Evolutionary conservation across 306 rosid species (phyloP).

Genomic region (Castanopsis chinensis): DNA sequence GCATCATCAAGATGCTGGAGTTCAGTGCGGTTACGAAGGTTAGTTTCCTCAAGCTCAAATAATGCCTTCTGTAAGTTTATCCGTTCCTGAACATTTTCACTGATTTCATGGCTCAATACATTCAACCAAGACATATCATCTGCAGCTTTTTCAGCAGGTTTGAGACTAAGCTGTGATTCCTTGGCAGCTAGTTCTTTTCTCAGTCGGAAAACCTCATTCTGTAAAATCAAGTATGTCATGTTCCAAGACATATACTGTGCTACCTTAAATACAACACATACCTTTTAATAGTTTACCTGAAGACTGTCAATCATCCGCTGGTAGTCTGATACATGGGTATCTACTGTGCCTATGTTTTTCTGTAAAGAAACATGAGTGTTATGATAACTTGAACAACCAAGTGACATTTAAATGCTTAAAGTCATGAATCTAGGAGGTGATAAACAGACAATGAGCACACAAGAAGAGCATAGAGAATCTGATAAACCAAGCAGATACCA

Average conservation of each 20-base stretch:
- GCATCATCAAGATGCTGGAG: constrained; percentile 64
- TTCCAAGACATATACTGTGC: neutral
- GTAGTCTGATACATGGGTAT: constrained; percentile 61
- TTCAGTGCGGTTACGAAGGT: constrained; percentile 48
- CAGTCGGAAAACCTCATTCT: constrained; percentile 57
- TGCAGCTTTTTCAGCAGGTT: constrained; percentile 51
- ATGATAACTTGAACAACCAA: neutral
- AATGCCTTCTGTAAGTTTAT: constrained; percentile 64
- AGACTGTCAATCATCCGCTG: constrained; percentile 64
- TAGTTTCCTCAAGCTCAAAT: constrained; percentile 64
- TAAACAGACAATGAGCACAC: neutral
- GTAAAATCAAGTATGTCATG: constrained; percentile 14
- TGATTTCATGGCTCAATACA: constrained; percentile 56
- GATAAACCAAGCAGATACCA: neutral
- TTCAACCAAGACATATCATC: constrained; percentile 60
- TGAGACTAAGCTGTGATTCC: constrained; percentile 42
- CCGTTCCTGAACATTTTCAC: constrained; percentile 66
- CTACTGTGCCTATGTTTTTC: constrained; percentile 60
- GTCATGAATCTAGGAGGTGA: neutral
- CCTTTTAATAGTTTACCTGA: constrained; percentile 37
- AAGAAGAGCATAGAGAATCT: neutral
- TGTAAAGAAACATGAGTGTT: constrained; percentile 15
- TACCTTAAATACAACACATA: constrained; percentile 1
- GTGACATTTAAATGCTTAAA: neutral
- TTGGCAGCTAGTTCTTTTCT: constrained; percentile 58